Conservation (phyloP, 2,329 filamentous ascomycete species). For the Zasmidium citrigriseum region DNA sequence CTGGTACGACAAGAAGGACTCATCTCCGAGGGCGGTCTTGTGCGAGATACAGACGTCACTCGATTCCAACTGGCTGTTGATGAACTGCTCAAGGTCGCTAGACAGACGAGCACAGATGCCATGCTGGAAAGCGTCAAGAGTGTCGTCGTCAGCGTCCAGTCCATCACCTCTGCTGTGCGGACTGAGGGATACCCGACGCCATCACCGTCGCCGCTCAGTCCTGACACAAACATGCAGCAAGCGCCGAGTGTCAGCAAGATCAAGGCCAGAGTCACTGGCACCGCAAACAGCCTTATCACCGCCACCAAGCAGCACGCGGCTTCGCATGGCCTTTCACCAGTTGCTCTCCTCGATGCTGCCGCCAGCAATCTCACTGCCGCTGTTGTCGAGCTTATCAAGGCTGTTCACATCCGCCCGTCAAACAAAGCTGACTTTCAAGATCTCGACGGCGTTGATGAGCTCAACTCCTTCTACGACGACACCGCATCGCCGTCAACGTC, state of each 20-base stretch:
- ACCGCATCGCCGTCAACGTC: constrained; percentile 10
- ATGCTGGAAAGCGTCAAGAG: constrained; percentile 85
- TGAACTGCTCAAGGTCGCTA: constrained; percentile 77
- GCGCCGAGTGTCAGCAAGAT: constrained; percentile 52
- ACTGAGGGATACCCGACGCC: constrained; percentile 36
- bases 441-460: constrained; percentile 24
- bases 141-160: constrained; percentile 78
- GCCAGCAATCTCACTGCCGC: constrained; percentile 86
- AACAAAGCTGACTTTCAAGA: constrained; percentile 24
- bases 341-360: constrained; percentile 91
- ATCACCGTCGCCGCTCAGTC: constrained; percentile 28
- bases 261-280: constrained; percentile 82
- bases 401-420: constrained; percentile 71
- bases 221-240: constrained; percentile 17
- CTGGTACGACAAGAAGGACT: constrained; percentile 63
- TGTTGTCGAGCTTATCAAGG: constrained; percentile 79
- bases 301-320: constrained; percentile 88
- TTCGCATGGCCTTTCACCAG: constrained; percentile 80
- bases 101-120: constrained; percentile 69
- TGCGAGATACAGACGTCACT: constrained; percentile 90
- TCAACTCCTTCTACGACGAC: constrained; percentile 27
- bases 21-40: constrained; percentile 66
- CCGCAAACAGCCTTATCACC: constrained; percentile 93
- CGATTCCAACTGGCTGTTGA: constrained; percentile 95
- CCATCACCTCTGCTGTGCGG: constrained; percentile 76